phyloP scores from a whole-genome alignment of 306 rosid genomes.

The peach (Prunus persica) region Prunus_persica_NCBIv2 NC_034009.1:40256001-40256500 shows the following conservation, averaged over 20 bases:
- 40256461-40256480: slow-evolving; percentile 63
- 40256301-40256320: background rate
- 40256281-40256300: background rate
- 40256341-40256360: background rate
- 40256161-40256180: slow-evolving; percentile 22
- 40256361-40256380: background rate
- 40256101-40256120: background rate
- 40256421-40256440: slow-evolving; percentile 53
- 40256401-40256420: slow-evolving; percentile 80
- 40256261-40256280: background rate
- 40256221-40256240: background rate
- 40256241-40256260: background rate
- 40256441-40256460: slow-evolving; percentile 57
- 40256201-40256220: background rate
- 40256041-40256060: too few species aligned
- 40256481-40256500: slow-evolving; percentile 80
- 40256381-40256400: slow-evolving; percentile 56
- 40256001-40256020: too few species aligned
- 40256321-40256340: background rate
- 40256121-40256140: background rate
- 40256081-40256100: background rate
- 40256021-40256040: too few species aligned
- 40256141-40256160: slow-evolving; percentile 23
- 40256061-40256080: background rate
- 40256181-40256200: slow-evolving; percentile 6